Conservation (phyloP, 176 grass and related monocot species). For the Eragrostis curvula region DNA sequence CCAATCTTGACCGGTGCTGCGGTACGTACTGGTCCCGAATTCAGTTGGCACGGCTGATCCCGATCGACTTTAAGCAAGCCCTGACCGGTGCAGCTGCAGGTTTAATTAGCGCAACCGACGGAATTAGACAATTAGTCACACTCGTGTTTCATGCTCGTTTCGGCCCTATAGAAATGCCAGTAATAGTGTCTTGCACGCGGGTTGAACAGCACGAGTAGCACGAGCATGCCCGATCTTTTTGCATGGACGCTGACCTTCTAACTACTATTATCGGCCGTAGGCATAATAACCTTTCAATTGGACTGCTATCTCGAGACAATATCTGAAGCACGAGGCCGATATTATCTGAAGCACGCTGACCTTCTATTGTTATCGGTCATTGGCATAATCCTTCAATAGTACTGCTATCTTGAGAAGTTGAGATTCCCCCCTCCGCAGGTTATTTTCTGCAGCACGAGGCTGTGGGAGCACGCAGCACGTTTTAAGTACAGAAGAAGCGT, state of each 20-base stretch:
- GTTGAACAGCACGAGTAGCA: neutral
- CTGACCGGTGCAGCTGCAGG: neutral
- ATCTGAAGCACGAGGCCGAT: too few relatives aligned
- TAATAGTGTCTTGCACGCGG: neutral
- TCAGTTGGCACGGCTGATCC: neutral
- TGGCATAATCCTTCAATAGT: too few relatives aligned
- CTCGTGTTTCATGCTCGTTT: conserved; percentile 9
- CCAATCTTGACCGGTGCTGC: conserved; percentile 31
- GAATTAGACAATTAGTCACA: too few relatives aligned
- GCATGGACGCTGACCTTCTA: too few relatives aligned
- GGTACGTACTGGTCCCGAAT: neutral
- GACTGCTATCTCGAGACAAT: too few relatives aligned
- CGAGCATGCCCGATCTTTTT: neutral
- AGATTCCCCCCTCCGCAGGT: too few relatives aligned
- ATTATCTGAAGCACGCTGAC: too few relatives aligned
- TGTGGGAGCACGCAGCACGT: neutral
- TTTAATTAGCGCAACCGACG: too few relatives aligned
- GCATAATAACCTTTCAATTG: too few relatives aligned
- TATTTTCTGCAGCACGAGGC: neutral
- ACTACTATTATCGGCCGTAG: too few relatives aligned
- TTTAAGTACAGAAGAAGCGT: neutral
- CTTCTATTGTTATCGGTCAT: too few relatives aligned
- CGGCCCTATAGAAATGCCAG: neutral
- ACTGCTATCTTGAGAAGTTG: too few relatives aligned
- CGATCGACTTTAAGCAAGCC: neutral